Conservation (phyloP, 2,329 filamentous ascomycete genomes). For the Penicillium sp. region DNA sequence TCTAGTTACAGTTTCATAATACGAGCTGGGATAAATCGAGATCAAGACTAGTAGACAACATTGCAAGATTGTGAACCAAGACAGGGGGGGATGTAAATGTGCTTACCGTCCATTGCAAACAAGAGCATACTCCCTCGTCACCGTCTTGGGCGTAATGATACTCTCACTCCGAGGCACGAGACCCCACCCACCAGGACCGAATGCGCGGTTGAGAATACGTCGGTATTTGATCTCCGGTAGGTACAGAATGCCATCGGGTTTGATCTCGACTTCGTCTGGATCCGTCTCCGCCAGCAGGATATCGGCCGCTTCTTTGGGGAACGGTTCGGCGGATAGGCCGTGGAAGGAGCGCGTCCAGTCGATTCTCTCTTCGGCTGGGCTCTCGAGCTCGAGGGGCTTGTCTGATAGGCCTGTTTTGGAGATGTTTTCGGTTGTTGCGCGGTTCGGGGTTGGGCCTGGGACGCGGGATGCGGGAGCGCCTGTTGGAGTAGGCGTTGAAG, state of each 20-base stretch:
- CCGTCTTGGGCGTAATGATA: slow-evolving; percentile 73
- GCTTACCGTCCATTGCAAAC: slow-evolving; percentile 78
- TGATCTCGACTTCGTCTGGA: slow-evolving; percentile 83
- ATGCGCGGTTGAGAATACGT: slow-evolving; percentile 81
- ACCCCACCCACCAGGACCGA: slow-evolving; percentile 95
- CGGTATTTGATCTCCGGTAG: slow-evolving; percentile 98
- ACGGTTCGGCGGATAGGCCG: slow-evolving; percentile 68
- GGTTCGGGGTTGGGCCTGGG: slow-evolving; percentile 25
- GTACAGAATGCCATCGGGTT: slow-evolving; percentile 95
- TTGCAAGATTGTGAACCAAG: not conserved
- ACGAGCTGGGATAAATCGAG: no score
- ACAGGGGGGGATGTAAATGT: not conserved
- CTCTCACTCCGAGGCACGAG: slow-evolving; percentile 83
- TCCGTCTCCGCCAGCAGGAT: slow-evolving; percentile 67
- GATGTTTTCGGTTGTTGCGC: slow-evolving; percentile 37
- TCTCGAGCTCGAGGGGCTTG: slow-evolving; percentile 33
- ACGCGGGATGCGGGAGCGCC: slow-evolving; percentile 17
- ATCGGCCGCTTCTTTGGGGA: slow-evolving; percentile 65
- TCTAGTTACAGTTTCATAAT: not conserved
- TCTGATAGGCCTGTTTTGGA: slow-evolving; percentile 39
- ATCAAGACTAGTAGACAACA: not conserved
- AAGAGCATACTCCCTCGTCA: slow-evolving; percentile 90
- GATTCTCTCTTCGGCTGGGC: slow-evolving; percentile 47
- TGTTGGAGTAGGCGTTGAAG: not conserved
- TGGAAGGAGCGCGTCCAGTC: slow-evolving; percentile 86